A percentile compares a stretch with the other conserved stretches of the same genome.
Evolutionary conservation across 805 yeast species (phyloP).

Genomic region (Lipomyces oligophaga): DNA sequence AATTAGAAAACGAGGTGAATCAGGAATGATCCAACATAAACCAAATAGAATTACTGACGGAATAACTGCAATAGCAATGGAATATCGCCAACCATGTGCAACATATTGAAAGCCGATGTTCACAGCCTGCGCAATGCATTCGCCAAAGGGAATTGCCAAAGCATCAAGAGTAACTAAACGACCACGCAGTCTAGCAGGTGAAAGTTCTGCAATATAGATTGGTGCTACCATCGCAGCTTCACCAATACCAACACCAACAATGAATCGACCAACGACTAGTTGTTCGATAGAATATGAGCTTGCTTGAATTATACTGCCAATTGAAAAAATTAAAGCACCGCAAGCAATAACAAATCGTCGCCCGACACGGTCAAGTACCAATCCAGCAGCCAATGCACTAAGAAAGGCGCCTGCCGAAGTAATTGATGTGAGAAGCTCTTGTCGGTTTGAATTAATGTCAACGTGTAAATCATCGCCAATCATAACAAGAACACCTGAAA

Average conservation of each 20-base stretch:
- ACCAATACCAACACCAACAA: slow-evolving; percentile 55
- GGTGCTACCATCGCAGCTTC: slow-evolving; percentile 51
- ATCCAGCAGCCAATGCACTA: slow-evolving; percentile 24
- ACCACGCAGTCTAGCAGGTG: slow-evolving; percentile 33
- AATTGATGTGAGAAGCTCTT: slow-evolving; percentile 58
- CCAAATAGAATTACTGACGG: slow-evolving; percentile 47
- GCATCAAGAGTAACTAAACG: slow-evolving; percentile 84
- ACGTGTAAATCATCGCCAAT: slow-evolving; percentile 68
- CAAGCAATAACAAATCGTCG: slow-evolving; percentile 25
- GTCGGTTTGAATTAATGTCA: slow-evolving; percentile 45
- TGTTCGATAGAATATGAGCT: slow-evolving; percentile 20
- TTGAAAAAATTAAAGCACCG: slow-evolving; percentile 15
- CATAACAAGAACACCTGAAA: slow-evolving; percentile 84
- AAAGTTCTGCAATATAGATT: slow-evolving; percentile 31
- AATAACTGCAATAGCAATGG: slow-evolving; percentile 56
- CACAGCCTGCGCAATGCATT: slow-evolving; percentile 84
- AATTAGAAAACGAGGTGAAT: slow-evolving; percentile 16
- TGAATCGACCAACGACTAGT: slow-evolving; percentile 49
- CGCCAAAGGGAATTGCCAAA: slow-evolving; percentile 90
- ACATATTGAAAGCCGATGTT: slow-evolving; percentile 46
- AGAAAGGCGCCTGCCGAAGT: slow-evolving; percentile 39
- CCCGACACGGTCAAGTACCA: slow-evolving; percentile 24
- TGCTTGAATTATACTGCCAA: slow-evolving; percentile 26
- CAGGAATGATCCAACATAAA: slow-evolving; percentile 40
- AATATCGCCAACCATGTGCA: slow-evolving; percentile 70